These are phyloP conservation scores for Leccinum variicolor DNA, from an alignment of 768 basidiomycete genomes.

Conservation along the genomic window DNA sequence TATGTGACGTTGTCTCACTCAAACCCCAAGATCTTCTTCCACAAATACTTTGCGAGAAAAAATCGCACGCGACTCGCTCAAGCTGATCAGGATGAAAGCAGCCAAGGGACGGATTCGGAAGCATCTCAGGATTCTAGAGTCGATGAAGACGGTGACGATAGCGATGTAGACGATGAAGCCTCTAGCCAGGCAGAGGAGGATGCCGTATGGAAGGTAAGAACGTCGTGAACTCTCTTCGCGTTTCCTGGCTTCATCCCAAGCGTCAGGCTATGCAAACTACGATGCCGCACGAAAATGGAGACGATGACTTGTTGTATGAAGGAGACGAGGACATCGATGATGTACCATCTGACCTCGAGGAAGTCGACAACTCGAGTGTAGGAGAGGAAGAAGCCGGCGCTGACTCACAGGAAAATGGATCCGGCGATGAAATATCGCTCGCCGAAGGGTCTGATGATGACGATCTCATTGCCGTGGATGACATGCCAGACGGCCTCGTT, in stretches of 20 bases:
- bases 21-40: conserved; percentile 74
- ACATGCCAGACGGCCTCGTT: conserved; percentile 54
- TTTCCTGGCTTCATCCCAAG: neutral
- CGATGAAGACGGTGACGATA: conserved; percentile 41
- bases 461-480: conserved; percentile 57
- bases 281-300: conserved; percentile 61
- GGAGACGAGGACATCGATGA: conserved; percentile 29
- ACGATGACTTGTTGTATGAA: conserved; percentile 40
- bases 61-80: conserved; percentile 50
- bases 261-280: conserved; percentile 83
- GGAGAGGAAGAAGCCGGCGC: conserved; percentile 27
- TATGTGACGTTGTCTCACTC: neutral
- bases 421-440: conserved; percentile 49
- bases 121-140: conserved; percentile 29
- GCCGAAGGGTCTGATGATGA: conserved; percentile 71
- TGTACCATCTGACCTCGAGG: conserved; percentile 24
- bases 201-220: conserved; percentile 84
- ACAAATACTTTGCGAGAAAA: conserved; percentile 82
- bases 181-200: conserved; percentile 45
- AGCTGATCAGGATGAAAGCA: conserved; percentile 33
- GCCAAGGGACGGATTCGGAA: conserved; percentile 13
- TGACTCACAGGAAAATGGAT: conserved; percentile 32
- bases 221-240: neutral
- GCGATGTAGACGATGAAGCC: conserved; percentile 28
- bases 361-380: conserved; percentile 30